A percentile compares a stretch with the other conserved stretches of the same genome.
Evolutionary conservation across 768 basidiomycete genomes (phyloP).

Genomic region (Mycena maculata): DNA sequence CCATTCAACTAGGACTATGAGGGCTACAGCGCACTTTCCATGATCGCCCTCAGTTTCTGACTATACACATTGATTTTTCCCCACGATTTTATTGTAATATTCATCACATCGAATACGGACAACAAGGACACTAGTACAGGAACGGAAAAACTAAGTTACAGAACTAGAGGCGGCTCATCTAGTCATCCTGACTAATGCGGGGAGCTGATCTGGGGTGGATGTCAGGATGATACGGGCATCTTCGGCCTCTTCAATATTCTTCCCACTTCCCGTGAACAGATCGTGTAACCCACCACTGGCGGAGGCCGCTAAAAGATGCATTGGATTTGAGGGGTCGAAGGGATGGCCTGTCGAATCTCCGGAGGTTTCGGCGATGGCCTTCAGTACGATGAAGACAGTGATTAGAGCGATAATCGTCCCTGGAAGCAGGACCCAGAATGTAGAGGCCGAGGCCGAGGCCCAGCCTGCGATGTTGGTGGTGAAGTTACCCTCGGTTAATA

Average conservation of each 20-base stretch:
- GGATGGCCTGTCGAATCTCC: not conserved
- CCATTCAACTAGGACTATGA: too few species aligned
- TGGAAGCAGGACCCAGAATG: not conserved
- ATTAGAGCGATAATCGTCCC: not conserved
- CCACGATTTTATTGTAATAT: too few species aligned
- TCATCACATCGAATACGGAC: too few species aligned
- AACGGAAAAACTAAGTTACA: too few species aligned
- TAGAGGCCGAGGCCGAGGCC: not conserved
- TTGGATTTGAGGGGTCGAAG: conserved; percentile 1
- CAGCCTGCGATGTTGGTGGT: not conserved
- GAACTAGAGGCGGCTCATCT: not conserved
- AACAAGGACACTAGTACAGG: too few species aligned
- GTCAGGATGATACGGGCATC: not conserved
- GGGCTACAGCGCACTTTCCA: too few species aligned
- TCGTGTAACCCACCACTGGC: not conserved
- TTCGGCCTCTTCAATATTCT: not conserved
- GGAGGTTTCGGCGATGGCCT: not conserved
- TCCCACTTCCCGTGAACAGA: not conserved
- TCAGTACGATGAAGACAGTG: not conserved
- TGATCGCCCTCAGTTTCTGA: too few species aligned
- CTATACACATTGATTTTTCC: too few species aligned
- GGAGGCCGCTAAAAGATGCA: conserved; percentile 2
- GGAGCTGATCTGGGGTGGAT: not conserved
- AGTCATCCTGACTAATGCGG: too few species aligned
- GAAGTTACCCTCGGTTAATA: not conserved